These are phyloP conservation scores for Phlebopus sp. DNA, from an alignment of 1,284 basidiomycete species.

Conservation along the genomic window DNA sequence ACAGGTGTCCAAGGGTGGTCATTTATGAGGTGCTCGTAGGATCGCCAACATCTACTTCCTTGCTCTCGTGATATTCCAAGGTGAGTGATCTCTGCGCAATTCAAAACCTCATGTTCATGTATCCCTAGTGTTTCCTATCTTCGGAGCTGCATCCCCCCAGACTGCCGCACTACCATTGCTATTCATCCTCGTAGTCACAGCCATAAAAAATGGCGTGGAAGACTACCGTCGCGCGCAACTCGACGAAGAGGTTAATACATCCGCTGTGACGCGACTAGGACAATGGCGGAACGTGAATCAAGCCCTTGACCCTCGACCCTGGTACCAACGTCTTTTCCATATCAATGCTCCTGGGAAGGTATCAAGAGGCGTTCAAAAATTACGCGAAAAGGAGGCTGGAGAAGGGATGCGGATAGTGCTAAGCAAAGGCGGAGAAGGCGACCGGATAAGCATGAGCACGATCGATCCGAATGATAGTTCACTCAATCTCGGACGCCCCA, in stretches of 20 bases:
- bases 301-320: slow-evolving; percentile 72
- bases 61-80: slow-evolving; percentile 77
- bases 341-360: slow-evolving; percentile 71
- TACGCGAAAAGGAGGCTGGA: slow-evolving; percentile 81
- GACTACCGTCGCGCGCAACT: slow-evolving; percentile 86
- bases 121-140: slow-evolving; percentile 79
- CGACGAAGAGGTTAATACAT: slow-evolving; percentile 92
- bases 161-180: slow-evolving; percentile 86
- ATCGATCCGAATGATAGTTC: slow-evolving; percentile 40
- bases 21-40: slow-evolving; percentile 35
- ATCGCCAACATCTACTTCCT: slow-evolving; percentile 95
- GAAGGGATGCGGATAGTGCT: slow-evolving; percentile 64
- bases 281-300: slow-evolving; percentile 91
- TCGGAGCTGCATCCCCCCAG: slow-evolving; percentile 84
- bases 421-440: slow-evolving; percentile 46
- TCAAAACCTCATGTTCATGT: slow-evolving; percentile 8
- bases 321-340: slow-evolving; percentile 70
- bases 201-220: slow-evolving; percentile 93
- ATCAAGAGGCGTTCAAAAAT: slow-evolving; percentile 81
- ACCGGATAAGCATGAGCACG: slow-evolving; percentile 39
- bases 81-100: slow-evolving; percentile 39
- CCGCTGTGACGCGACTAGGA: slow-evolving; percentile 81
- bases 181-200: slow-evolving; percentile 87
- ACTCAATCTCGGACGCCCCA: slow-evolving; percentile 35
- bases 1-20: not conserved